phyloP scores from a whole-genome alignment of 2,329 filamentous ascomycete species.

The Pyrenophora graminea region DNA sequence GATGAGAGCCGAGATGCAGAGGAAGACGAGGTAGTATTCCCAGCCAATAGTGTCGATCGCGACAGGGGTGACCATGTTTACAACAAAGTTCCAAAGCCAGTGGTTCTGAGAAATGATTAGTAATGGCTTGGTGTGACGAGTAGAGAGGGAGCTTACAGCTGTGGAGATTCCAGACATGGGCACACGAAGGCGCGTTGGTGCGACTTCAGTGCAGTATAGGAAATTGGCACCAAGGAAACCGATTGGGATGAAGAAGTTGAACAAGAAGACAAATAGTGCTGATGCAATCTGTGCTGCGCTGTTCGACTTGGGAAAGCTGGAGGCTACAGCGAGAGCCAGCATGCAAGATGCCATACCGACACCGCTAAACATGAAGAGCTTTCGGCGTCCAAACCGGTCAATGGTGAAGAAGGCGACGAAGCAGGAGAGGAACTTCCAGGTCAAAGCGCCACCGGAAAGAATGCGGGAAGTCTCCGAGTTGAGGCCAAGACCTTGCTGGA shows the following conservation, averaged over 20 bases:
- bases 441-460: conserved; percentile 64
- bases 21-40: conserved; percentile 58
- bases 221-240: conserved; percentile 65
- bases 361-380: conserved; percentile 58
- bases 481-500: conserved; percentile 49
- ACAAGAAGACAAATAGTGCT: conserved; percentile 62
- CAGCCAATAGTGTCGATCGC: conserved; percentile 58
- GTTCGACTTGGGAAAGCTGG: conserved; percentile 54
- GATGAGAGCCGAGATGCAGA: conserved; percentile 52
- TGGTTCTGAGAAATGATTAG: conserved; percentile 27
- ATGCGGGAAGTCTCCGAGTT: conserved; percentile 59
- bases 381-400: conserved; percentile 69
- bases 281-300: conserved; percentile 56
- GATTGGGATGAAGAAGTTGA: conserved; percentile 64
- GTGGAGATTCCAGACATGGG: conserved; percentile 62
- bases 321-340: conserved; percentile 58
- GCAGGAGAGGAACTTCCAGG: conserved; percentile 61
- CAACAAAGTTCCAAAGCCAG: conserved; percentile 52
- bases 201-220: conserved; percentile 63
- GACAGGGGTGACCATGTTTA: conserved; percentile 41
- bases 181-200: conserved; percentile 57
- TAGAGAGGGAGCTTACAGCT: conserved; percentile 31
- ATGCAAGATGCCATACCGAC: conserved; percentile 60
- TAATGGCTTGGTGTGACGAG: conserved; percentile 1
- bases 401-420: conserved; percentile 73